These are phyloP conservation scores for Gilbertella persicaria DNA, from an alignment of 371 early-diverging fungal species.

Conservation along the genomic window DNA sequence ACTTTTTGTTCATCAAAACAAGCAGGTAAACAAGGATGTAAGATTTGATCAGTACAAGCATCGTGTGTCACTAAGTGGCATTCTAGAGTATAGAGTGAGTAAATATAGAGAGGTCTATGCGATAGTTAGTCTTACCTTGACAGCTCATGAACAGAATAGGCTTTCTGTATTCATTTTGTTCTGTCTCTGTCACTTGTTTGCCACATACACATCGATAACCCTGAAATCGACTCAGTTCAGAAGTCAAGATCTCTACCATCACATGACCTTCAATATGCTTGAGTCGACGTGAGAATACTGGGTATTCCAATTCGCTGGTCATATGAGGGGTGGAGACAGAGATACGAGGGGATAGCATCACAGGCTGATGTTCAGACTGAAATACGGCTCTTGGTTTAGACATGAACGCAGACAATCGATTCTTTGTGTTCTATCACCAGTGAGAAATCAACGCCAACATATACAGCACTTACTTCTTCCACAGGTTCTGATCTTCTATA, in stretches of 20 bases:
- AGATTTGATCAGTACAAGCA: constrained; percentile 52
- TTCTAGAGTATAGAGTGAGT: constrained; percentile 27
- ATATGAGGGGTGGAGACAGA: constrained; percentile 5
- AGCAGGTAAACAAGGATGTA: constrained; percentile 60
- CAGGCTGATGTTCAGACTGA: too few relatives aligned
- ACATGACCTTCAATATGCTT: constrained; percentile 50
- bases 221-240: constrained; percentile 34
- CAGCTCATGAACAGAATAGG: constrained; percentile 41
- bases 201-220: constrained; percentile 52
- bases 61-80: constrained; percentile 65
- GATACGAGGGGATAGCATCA: constrained; percentile 1
- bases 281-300: constrained; percentile 25
- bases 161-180: constrained; percentile 5
- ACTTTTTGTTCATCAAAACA: constrained; percentile 75
- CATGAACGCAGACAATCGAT: constrained; percentile 36
- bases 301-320: background rate
- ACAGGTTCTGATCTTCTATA: constrained; percentile 18
- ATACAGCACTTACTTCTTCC: background rate
- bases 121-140: constrained; percentile 32
- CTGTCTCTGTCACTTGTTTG: constrained; percentile 29
- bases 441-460: background rate
- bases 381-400: constrained; percentile 43
- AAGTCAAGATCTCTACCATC: constrained; percentile 42
- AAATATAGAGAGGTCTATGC: background rate
- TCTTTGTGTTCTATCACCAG: constrained; percentile 15